These are phyloP conservation scores for Atalantia buxifolia DNA, from an alignment of 345 rosid species.

Conservation along the genomic window DNA sequence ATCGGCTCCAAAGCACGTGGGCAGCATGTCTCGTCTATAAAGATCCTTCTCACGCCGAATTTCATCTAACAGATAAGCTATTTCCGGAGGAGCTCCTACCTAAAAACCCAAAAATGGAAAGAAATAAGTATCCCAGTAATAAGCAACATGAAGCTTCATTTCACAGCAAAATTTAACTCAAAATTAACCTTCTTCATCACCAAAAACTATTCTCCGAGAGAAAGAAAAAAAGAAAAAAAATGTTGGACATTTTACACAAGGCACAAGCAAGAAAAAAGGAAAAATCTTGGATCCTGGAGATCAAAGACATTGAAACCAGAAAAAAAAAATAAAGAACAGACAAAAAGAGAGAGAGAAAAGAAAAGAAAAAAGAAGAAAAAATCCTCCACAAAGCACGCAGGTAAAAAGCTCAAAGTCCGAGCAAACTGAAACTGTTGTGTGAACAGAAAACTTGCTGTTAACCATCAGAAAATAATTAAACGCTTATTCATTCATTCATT, in stretches of 20 bases:
- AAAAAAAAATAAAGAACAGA: not conserved
- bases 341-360: not conserved
- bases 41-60: conserved; percentile 50
- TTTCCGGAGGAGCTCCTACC: conserved; percentile 96
- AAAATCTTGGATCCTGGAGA: conserved; percentile 14
- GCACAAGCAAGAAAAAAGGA: not conserved
- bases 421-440: not conserved
- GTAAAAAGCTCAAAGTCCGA: conserved; percentile 19
- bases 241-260: not conserved
- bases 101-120: conserved; percentile 3
- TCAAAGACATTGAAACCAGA: not conserved
- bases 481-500: not conserved
- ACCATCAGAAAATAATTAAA: conserved; percentile 1
- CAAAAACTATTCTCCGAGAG: not conserved
- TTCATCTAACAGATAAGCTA: conserved; percentile 59
- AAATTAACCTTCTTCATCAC: no score
- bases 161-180: not conserved
- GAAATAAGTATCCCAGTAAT: not conserved
- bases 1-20: conserved; percentile 63
- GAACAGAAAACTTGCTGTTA: not conserved
- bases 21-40: conserved; percentile 35
- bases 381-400: conserved; percentile 11
- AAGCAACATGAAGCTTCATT: not conserved
- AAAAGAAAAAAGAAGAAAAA: not conserved
- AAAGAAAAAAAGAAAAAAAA: not conserved